Conservation (phyloP, 1,139 yeast species). For the Nakaseomyces bracarensis region DNA sequence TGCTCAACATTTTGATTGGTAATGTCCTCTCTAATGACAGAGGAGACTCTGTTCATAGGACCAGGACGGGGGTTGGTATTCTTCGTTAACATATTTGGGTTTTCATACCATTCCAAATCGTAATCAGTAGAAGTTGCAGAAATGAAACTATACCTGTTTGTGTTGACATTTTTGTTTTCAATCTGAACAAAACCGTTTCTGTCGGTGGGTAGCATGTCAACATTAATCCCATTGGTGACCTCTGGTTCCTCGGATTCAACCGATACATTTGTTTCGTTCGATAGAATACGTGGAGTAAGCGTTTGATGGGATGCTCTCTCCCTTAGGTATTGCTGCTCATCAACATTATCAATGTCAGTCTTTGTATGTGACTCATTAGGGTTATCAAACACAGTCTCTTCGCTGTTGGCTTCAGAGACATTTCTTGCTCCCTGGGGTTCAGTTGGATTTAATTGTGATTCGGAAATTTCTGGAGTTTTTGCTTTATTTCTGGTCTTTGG, state of each 20-base stretch:
- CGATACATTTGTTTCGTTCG: slow-evolving; percentile 3
- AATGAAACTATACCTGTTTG: slow-evolving; percentile 28
- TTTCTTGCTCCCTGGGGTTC: neutral
- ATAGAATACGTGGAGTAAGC: neutral
- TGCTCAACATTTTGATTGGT: slow-evolving; percentile 9
- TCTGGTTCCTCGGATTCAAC: too few relatives aligned
- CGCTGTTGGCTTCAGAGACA: slow-evolving; percentile 1
- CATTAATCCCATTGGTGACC: slow-evolving; percentile 14
- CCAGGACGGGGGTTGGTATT: neutral
- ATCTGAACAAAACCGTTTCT: slow-evolving; percentile 23
- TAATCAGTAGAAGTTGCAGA: slow-evolving; percentile 29
- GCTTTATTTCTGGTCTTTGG: neutral
- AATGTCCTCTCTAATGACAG: slow-evolving; percentile 1
- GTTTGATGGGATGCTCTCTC: neutral
- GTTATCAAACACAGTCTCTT: slow-evolving; percentile 1
- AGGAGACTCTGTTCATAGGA: neutral
- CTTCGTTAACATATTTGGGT: slow-evolving; percentile 6
- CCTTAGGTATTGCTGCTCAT: neutral
- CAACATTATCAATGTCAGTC: neutral
- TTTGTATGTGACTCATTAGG: neutral
- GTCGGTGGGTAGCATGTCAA: slow-evolving; percentile 19
- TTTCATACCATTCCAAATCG: slow-evolving; percentile 22
- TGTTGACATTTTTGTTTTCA: slow-evolving; percentile 14
- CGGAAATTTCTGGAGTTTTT: too few relatives aligned
- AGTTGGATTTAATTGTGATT: too few relatives aligned